phyloP scores from a whole-genome alignment of 1,284 basidiomycete genomes.

The Leccinum pachyderme region DNA sequence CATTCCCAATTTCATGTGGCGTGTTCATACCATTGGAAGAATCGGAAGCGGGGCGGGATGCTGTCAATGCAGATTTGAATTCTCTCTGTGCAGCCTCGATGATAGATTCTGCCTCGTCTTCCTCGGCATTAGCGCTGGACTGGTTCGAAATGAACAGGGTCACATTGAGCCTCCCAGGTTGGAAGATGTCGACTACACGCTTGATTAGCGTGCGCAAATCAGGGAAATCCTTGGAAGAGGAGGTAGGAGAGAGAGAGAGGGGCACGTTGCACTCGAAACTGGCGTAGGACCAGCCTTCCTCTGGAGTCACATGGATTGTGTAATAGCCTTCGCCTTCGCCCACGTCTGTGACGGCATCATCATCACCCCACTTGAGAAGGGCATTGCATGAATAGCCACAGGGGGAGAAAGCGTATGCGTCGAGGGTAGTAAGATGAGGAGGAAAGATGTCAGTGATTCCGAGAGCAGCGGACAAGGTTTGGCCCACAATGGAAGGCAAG shows the following conservation, averaged over 20 bases:
- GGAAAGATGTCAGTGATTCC: slow-evolving; percentile 88
- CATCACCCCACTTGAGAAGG: slow-evolving; percentile 67
- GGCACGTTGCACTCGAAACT: slow-evolving; percentile 99
- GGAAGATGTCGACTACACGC: slow-evolving; percentile 90
- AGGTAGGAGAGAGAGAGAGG: slow-evolving; percentile 45
- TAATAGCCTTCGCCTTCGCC: slow-evolving; percentile 82
- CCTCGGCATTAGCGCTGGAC: slow-evolving; percentile 48
- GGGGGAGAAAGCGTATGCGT: slow-evolving; percentile 92
- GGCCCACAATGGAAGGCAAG: slow-evolving; percentile 63
- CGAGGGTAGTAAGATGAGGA: slow-evolving; percentile 74
- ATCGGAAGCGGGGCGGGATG: slow-evolving; percentile 22
- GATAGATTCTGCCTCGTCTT: slow-evolving; percentile 50
- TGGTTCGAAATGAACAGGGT: slow-evolving; percentile 89
- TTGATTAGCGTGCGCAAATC: slow-evolving; percentile 80
- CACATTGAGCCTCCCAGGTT: slow-evolving; percentile 83
- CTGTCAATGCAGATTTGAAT: slow-evolving; percentile 60
- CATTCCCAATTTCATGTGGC: slow-evolving; percentile 13
- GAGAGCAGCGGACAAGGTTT: slow-evolving; percentile 67
- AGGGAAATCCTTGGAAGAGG: slow-evolving; percentile 50
- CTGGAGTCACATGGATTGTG: slow-evolving; percentile 98
- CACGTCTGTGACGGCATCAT: slow-evolving; percentile 14
- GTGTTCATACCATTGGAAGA: slow-evolving; percentile 17
- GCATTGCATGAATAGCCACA: slow-evolving; percentile 98
- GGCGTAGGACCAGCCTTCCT: slow-evolving; percentile 96
- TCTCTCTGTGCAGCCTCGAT: slow-evolving; percentile 68